Base-by-base conservation (phyloP, 2,329 filamentous ascomycete genomes). In the Calonectria hongkongensis region DNA sequence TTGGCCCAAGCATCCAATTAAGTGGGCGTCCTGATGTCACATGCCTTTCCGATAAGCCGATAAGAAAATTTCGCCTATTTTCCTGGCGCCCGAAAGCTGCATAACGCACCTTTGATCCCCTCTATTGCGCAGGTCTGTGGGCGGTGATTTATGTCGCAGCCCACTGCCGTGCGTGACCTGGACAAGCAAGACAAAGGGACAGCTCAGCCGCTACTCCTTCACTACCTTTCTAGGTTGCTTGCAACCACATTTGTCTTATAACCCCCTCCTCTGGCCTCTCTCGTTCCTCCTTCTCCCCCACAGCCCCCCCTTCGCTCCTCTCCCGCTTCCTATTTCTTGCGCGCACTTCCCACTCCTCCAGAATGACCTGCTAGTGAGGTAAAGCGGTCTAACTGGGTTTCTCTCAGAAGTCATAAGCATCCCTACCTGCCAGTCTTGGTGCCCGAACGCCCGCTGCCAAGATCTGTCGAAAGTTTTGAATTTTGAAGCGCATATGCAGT, bases 51-150 rank as follows among this genome's bases (percentile, higher is more conserved):
- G 63, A 74, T 71, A 73, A 74, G 58, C 41, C 69, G 76, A 75
- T 76, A 74, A 78, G 74, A 80, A 76, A 79, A 75, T 80, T 80
- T 78, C 77, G 71, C 71, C 47, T 60, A 50, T 54, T 66, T 51
- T 39, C 43, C 68, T 25, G 48, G 54, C 66, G 51, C 39, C 72
- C 70, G 33, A 70, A 73, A 71, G 70, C 58, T 68, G 58, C 48
- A 50, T 50, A 45, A 45, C 33, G 39, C 69, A 56, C 56, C 36
- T 66, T 68, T 64, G 60, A 66, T 66, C 71, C 71, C 70, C 70
- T 45, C 70, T 47, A 45, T 66, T 63, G 50, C 62, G 68, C 68
- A 67, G 51, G 68, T 66, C 64, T 51, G 50, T 71, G 63, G 68
- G 63, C 64, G 41, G 41, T 71, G 58, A 33, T 69, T 72, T 70